These are phyloP conservation scores for Erodium maritimum DNA, from an alignment of 345 rosid genomes.

Conservation along the genomic window DNA sequence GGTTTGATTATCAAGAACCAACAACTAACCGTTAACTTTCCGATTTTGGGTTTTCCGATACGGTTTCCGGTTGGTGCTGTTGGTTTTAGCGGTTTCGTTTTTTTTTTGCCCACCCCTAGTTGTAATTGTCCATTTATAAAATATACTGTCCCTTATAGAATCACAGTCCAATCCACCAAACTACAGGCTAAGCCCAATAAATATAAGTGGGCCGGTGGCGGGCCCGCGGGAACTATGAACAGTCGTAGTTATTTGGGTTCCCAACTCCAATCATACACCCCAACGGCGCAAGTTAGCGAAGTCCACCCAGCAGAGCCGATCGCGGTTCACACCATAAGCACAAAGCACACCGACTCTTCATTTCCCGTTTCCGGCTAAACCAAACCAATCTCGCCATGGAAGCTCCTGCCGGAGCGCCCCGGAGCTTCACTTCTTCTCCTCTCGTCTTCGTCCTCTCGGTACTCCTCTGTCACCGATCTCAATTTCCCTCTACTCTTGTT, in stretches of 20 bases:
- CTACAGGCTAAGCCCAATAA: no score
- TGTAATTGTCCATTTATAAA: no score
- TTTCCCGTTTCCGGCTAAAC: background rate
- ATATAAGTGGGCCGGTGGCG: no score
- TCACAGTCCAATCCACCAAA: no score
- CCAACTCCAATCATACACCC: background rate
- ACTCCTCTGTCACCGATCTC: background rate
- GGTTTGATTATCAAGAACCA: no score
- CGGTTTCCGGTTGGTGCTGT: no score
- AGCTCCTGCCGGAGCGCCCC: slow-evolving; percentile 11
- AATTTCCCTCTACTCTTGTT: background rate
- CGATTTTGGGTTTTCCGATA: no score
- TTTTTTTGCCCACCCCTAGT: no score
- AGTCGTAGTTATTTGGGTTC: background rate
- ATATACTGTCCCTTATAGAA: no score
- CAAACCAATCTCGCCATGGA: slow-evolving; percentile 21
- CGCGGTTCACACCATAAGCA: background rate
- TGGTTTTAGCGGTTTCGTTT: no score
- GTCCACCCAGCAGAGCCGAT: background rate
- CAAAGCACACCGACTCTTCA: slow-evolving; percentile 8
- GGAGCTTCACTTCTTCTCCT: slow-evolving; percentile 11
- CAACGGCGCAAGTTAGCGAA: background rate
- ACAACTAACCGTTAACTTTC: no score
- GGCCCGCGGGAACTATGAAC: no score
- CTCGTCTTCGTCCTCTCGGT: slow-evolving; percentile 21